phyloP scores from a whole-genome alignment of 2,329 filamentous ascomycete genomes.

The Fragosphaeria purpurea region DNA sequence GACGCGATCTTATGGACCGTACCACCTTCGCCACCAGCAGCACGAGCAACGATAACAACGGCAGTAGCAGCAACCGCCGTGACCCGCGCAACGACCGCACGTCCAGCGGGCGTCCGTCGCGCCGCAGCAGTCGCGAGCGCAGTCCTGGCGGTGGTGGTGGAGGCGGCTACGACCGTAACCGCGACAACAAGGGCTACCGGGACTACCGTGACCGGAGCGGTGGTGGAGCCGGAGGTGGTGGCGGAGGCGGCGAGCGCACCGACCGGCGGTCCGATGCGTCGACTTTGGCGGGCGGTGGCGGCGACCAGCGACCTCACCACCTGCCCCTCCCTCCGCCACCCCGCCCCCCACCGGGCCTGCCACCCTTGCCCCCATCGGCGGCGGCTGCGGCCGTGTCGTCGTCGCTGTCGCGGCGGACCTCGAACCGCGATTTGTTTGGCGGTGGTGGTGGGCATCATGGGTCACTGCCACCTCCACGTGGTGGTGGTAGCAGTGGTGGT shows the following conservation, averaged over 20 bases:
- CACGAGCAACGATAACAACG: slow-evolving; percentile 19
- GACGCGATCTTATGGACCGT: too few species aligned
- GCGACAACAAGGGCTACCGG: slow-evolving; percentile 29
- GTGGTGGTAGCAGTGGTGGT: background rate
- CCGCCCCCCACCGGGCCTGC: slow-evolving; percentile 12
- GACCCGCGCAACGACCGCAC: slow-evolving; percentile 12
- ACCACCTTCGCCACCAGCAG: background rate
- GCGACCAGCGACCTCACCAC: background rate
- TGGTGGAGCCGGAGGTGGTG: too few species aligned
- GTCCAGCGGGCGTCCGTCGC: slow-evolving; percentile 23
- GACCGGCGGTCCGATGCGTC: slow-evolving; percentile 28
- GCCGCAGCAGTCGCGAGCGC: slow-evolving; percentile 36
- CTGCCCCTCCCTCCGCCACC: background rate
- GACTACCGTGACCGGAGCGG: slow-evolving; percentile 35
- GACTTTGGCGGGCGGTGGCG: background rate
- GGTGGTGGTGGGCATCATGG: background rate
- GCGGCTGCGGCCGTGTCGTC: slow-evolving; percentile 6
- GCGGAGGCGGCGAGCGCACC: too few species aligned
- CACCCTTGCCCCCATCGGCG: slow-evolving; percentile 9
- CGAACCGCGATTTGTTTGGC: slow-evolving; percentile 15
- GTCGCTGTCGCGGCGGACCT: slow-evolving; percentile 6
- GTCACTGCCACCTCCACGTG: too few species aligned
- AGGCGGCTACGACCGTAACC: slow-evolving; percentile 13
- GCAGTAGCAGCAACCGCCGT: slow-evolving; percentile 14
- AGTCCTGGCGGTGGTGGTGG: slow-evolving; percentile 25